Base-by-base conservation (phyloP, 345 rosid genomes). In the Pugionium cornutum region DNA sequence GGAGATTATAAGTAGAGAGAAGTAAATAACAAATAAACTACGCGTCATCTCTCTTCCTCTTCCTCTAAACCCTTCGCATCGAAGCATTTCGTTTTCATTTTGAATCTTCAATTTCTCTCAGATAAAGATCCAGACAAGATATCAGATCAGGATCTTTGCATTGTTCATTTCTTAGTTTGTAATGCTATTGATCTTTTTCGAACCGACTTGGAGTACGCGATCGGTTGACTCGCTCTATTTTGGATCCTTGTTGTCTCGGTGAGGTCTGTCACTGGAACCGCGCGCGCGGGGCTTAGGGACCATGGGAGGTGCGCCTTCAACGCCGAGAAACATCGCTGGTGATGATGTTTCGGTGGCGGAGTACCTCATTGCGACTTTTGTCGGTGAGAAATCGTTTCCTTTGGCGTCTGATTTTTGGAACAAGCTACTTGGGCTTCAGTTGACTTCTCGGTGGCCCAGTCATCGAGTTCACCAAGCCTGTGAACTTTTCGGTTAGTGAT, bases 301-400 rank as follows among this genome's bases (percentile, higher is more conserved):
- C 34, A 91, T 91, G 99, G 97, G 99, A 56, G 87, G 84, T 27
- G 91, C 60, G 64, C 88, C 99, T 75, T 94, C 99, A 10, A 86
- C 95, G 78, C 96, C 95, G 74, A 79, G 83, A 36, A 68, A 54
- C 10, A 36, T 73, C 62, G 75, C 67, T 74, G 80, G 53, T 75
- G 88, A 87, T 66, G 60, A 87, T 55, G 87, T 84, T 37, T 66
- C 76, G 9, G 39, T 83, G 60, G 52, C 69, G 34, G 97, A 85
- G 80, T 78, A 87, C 58, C 81, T 91, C 76, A 85, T 88, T 64
- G 80, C 83, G 3, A 73, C 87, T n/a, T 84, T 94, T 18, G 91
- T 94, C 54, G 99, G 97, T n/a, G 95, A 87, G 79, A 89, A 90
- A 76, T 85, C 96, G 53, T 84, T 90, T 63, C 95, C 97, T 0